Evolutionary conservation across 352 stramenopile genomes (phyloP), one percentile per base, ranked within the genome.

Genomic region (Chrysophaeum taylorii): DNA sequence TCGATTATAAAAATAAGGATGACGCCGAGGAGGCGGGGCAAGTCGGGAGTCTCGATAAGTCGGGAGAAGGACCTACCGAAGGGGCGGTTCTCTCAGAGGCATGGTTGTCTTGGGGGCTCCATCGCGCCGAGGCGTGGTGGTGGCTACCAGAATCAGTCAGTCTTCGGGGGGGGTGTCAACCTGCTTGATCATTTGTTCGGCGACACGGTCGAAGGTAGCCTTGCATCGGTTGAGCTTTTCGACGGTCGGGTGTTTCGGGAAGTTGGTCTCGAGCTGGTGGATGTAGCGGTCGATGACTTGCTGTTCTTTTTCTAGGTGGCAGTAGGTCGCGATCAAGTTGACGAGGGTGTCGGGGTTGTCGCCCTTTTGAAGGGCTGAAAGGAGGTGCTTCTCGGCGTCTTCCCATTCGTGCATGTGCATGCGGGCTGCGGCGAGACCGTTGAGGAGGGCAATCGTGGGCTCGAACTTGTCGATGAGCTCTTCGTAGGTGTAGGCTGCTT

Each of bases 381-480:
- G 78, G 41, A 98, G 81, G 73, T 91, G 83, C 0, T 77, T 74
- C 76, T 96, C 89, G 2, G 92, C 92, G 68, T 92, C 86, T 18
- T 84, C 75, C 70, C 91, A 97, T 70, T 96, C 94, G 70, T 85
- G 84, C 36, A 89, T 78, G 61, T 89, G 85, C 87, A 97, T 94
- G 76, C 94, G 94, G 15, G 90, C 88, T 14, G 81, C 87, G 0
- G 92, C 91, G 21, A 87, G 83, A 27, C 91, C 85, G 76, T 97
- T 98, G 38, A 97, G 78, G 57, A 97, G 76, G 74, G 93, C 78
- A 15, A 91, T 73, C 67, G 87, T 94, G 1, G 86, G 78, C n/a
- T 91, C 92, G 71, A 97, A 98, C 66, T 94, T 88, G 75, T 98
- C 92, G 0, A 86, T 86, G 39, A 98, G 83, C 54, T 94, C 88